Evolutionary conservation across 257 asterid species (phyloP), one percentile per base, ranked within the genome.

Genomic region (Solanum etuberosum): DNA sequence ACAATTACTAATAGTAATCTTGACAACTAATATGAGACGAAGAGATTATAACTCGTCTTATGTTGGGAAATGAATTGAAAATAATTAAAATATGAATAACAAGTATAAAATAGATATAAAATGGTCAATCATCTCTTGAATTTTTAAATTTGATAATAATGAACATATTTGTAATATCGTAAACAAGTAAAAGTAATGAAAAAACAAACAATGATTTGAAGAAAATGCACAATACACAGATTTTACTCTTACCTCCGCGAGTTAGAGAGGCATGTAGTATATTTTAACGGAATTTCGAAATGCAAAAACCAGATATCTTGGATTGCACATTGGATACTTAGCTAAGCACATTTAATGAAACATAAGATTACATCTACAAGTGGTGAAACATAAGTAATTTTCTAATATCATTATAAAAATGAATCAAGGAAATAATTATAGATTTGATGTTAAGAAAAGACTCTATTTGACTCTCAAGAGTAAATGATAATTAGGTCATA

Each of bases 1-100:
- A 63, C 3, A 63, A 10, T 0, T n/a, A n/a, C 2, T n/a, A n/a
- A 0, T 63, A 10, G 1, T 63, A n/a, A 5, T n/a, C 8, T n/a
- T 4, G 32, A 61, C 15, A n/a, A 10, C 3, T n/a, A 61, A 61
- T 61, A 61, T 61, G 27, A 2, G 4, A n/a, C 2, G 7, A 61
- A 23, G 68, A 61, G 5, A 59, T 1, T 57, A 59, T 9, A 61
- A 59, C 1, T 23, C 29, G 4, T 23, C 14, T 59, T 8, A 59
- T 63, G 14, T 63, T 23, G 0, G 8, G 10, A 1, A 63, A 57
- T 20, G 2, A 57, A 57, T 57, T n/a, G 6, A 2, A n/a, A n/a
- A 65, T 65, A 65, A 27, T 65, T 65, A 25, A 25, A 25, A 0
- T 25, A 65, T 65, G 31, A n/a, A 2, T 65, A 65, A 65, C 18